Conservation (phyloP, 2,329 filamentous ascomycete species). For the Camillea tinctor region DNA sequence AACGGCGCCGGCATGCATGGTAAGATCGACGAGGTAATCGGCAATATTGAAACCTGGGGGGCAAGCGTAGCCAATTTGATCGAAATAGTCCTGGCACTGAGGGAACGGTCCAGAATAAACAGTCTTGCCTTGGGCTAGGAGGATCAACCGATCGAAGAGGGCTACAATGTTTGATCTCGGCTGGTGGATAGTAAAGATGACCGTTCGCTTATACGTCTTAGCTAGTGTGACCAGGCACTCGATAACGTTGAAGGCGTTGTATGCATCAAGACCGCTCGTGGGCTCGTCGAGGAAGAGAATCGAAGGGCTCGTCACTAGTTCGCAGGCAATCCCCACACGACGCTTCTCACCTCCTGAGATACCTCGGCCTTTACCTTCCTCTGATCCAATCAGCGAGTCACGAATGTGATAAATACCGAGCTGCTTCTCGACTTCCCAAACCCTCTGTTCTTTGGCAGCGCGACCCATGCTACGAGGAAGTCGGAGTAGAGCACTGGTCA, state of each 20-base stretch:
- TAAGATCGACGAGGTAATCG: slow-evolving; percentile 94
- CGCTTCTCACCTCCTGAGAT: slow-evolving; percentile 97
- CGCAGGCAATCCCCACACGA: slow-evolving; percentile 93
- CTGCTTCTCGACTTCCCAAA: slow-evolving; percentile 91
- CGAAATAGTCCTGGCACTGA: slow-evolving; percentile 89
- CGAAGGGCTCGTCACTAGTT: slow-evolving; percentile 94
- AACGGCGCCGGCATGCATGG: slow-evolving; percentile 82
- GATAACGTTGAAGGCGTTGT: slow-evolving; percentile 96
- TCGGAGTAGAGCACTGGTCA: slow-evolving; percentile 87
- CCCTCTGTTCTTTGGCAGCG: slow-evolving; percentile 83
- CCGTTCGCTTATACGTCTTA: slow-evolving; percentile 94
- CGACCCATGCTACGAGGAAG: slow-evolving; percentile 90
- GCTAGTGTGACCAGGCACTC: slow-evolving; percentile 93
- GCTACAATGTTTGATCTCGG: slow-evolving; percentile 97
- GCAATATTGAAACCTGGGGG: slow-evolving; percentile 98
- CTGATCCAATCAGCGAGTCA: slow-evolving; percentile 92
- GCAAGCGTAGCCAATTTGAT: slow-evolving; percentile 86
- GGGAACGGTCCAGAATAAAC: slow-evolving; percentile 93
- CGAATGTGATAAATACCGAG: slow-evolving; percentile 93
- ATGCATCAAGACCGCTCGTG: slow-evolving; percentile 92
- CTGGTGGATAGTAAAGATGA: slow-evolving; percentile 98
- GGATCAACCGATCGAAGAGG: slow-evolving; percentile 88
- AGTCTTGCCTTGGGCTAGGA: slow-evolving; percentile 82
- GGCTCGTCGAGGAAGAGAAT: slow-evolving; percentile 97
- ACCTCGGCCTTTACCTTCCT: slow-evolving; percentile 89